Evolutionary conservation across 2,329 filamentous ascomycete species (phyloP).

Genomic region (Fusarium praegraminearum): DNA sequence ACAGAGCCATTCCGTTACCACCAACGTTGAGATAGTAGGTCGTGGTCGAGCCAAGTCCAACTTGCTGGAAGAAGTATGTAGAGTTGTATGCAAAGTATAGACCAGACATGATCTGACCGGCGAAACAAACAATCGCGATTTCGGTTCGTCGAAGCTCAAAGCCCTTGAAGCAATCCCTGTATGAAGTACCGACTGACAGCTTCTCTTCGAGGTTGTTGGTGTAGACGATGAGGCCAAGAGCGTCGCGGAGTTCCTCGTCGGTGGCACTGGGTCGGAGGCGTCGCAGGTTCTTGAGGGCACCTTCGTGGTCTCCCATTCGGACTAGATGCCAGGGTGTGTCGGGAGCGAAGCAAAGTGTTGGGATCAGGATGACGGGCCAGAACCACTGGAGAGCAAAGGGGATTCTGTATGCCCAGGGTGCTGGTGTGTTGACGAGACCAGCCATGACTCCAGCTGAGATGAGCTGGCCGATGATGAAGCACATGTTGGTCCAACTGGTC

Average conservation of each 20-base stretch:
- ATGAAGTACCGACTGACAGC: slow-evolving; percentile 54
- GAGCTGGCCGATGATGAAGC: slow-evolving; percentile 61
- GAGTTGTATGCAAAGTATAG: slow-evolving; percentile 55
- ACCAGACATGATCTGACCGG: slow-evolving; percentile 54
- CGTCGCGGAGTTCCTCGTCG: slow-evolving; percentile 51
- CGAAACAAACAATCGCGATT: slow-evolving; percentile 53
- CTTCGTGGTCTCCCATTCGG: slow-evolving; percentile 50
- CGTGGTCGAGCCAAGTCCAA: slow-evolving; percentile 48
- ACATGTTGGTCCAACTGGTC: slow-evolving; percentile 61
- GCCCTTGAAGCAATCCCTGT: slow-evolving; percentile 59
- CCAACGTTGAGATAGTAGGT: slow-evolving; percentile 56
- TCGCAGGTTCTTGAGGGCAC: slow-evolving; percentile 52
- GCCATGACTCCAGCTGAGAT: slow-evolving; percentile 53
- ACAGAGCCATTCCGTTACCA: slow-evolving; percentile 55
- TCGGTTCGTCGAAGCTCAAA: slow-evolving; percentile 56
- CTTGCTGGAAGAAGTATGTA: slow-evolving; percentile 58
- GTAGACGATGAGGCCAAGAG: slow-evolving; percentile 57
- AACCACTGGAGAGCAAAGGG: slow-evolving; percentile 64
- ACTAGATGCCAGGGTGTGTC: slow-evolving; percentile 62
- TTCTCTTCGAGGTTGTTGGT: slow-evolving; percentile 57
- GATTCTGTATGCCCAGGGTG: slow-evolving; percentile 60
- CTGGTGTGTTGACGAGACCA: slow-evolving; percentile 45
- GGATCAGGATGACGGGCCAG: slow-evolving; percentile 59
- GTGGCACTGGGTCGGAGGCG: slow-evolving; percentile 48
- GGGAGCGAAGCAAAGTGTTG: slow-evolving; percentile 57